A percentile compares a stretch with the other conserved stretches of the same genome.
phyloP scores from a whole-genome alignment of 75 land plant species.

The Sequoiadendron giganteum region DNA sequence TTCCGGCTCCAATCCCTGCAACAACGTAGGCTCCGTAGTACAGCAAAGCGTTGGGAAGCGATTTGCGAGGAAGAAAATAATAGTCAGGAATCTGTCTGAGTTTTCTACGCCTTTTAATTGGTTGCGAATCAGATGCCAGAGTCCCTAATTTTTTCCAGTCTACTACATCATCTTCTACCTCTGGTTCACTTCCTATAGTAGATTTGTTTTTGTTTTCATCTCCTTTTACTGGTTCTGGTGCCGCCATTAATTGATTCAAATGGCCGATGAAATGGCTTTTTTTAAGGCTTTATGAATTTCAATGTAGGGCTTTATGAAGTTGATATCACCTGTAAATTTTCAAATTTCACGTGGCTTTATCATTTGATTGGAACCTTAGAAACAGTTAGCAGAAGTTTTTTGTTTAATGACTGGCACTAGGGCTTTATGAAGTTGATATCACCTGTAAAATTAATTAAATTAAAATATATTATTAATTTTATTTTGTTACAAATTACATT shows the following conservation, averaged over 20 bases:
- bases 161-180: constrained; percentile 6
- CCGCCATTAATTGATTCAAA: neutral
- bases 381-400: too few relatives aligned
- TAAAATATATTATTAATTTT: too few relatives aligned
- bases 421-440: too few relatives aligned
- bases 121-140: neutral
- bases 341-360: too few relatives aligned
- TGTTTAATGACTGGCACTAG: too few relatives aligned
- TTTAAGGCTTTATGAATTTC: neutral
- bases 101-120: constrained; percentile 41
- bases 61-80: constrained; percentile 68
- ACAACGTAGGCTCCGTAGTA: constrained; percentile 44
- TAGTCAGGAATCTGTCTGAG: constrained; percentile 66
- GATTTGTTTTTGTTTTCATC: neutral
- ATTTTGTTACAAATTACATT: too few relatives aligned
- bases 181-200: neutral
- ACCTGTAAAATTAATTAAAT: too few relatives aligned
- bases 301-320: neutral
- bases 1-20: constrained; percentile 82
- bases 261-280: neutral
- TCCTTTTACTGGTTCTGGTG: neutral
- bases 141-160: constrained; percentile 7
- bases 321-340: too few relatives aligned
- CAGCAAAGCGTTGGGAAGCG: constrained; percentile 48
- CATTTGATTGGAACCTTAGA: too few relatives aligned